Conservation (phyloP, 2,329 filamentous ascomycete genomes). For the Kalmusia sp. region DNA sequence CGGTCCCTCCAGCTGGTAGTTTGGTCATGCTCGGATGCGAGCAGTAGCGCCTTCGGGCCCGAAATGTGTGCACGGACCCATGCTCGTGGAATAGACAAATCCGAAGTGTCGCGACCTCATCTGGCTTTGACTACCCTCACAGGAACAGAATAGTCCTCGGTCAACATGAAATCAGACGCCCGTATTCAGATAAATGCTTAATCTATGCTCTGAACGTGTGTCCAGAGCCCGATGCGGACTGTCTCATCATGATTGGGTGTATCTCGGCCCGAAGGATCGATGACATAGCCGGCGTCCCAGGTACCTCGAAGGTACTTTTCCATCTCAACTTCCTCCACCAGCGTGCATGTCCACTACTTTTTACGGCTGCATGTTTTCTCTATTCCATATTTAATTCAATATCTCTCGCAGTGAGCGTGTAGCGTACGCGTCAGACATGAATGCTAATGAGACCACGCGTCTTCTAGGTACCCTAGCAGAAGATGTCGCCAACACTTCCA, state of each 20-base stretch:
- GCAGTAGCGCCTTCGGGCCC: constrained; percentile 5
- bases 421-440: background rate
- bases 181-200: background rate
- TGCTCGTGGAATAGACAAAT: background rate
- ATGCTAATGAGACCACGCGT: constrained; percentile 4
- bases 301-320: background rate
- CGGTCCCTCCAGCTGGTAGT: background rate
- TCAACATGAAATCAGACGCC: too few relatives aligned
- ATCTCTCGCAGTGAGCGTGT: background rate
- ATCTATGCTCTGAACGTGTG: background rate
- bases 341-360: background rate
- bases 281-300: background rate
- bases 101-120: background rate
- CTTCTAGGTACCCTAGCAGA: background rate
- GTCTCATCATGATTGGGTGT: background rate
- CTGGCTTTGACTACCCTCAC: too few relatives aligned
- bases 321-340: background rate
- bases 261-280: background rate
- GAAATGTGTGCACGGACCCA: constrained; percentile 5
- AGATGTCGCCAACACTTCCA: background rate
- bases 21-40: constrained; percentile 7
- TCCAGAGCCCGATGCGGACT: background rate
- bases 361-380: background rate
- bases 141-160: too few relatives aligned
- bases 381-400: too few relatives aligned